These are phyloP conservation scores for Wickerhamomyces sydowiorum DNA, from an alignment of 805 yeast genomes.

Conservation along the genomic window DNA sequence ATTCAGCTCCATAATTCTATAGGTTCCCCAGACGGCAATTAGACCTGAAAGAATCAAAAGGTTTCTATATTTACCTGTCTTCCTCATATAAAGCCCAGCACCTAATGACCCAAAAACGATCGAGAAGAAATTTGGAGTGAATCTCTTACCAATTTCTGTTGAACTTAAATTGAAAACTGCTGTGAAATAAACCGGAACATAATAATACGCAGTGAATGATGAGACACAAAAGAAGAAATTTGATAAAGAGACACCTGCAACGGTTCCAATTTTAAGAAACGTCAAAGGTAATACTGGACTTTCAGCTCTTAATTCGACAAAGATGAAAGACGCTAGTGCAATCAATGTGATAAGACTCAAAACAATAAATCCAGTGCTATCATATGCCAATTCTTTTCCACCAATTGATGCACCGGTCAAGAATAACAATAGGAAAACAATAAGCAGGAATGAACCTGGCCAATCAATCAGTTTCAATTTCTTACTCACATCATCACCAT, in stretches of 20 bases:
- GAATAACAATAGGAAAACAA: slow-evolving; percentile 37
- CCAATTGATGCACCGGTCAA: slow-evolving; percentile 49
- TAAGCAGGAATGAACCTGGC: slow-evolving; percentile 41
- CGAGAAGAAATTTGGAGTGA: slow-evolving; percentile 56
- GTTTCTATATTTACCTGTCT: slow-evolving; percentile 52
- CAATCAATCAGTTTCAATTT: slow-evolving; percentile 55
- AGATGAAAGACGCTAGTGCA: slow-evolving; percentile 36
- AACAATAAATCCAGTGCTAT: slow-evolving; percentile 27
- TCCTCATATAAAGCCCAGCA: slow-evolving; percentile 59
- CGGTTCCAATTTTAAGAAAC: slow-evolving; percentile 50
- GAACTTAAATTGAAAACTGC: slow-evolving; percentile 49
- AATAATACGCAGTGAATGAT: slow-evolving; percentile 40
- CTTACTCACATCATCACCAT: slow-evolving; percentile 33
- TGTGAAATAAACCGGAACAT: slow-evolving; percentile 56
- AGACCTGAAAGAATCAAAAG: slow-evolving; percentile 38
- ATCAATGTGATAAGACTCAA: slow-evolving; percentile 27
- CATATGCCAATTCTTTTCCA: slow-evolving; percentile 40
- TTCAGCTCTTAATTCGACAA: slow-evolving; percentile 34
- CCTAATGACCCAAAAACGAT: slow-evolving; percentile 56
- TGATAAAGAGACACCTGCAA: slow-evolving; percentile 57
- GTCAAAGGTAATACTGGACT: slow-evolving; percentile 62
- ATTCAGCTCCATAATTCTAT: slow-evolving; percentile 27
- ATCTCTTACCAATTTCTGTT: slow-evolving; percentile 51
- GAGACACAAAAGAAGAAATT: slow-evolving; percentile 46
- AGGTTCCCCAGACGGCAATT: slow-evolving; percentile 40